Base-by-base conservation (phyloP, 164 flowering plant genomes). In the Cinnamomum chago region DNA sequence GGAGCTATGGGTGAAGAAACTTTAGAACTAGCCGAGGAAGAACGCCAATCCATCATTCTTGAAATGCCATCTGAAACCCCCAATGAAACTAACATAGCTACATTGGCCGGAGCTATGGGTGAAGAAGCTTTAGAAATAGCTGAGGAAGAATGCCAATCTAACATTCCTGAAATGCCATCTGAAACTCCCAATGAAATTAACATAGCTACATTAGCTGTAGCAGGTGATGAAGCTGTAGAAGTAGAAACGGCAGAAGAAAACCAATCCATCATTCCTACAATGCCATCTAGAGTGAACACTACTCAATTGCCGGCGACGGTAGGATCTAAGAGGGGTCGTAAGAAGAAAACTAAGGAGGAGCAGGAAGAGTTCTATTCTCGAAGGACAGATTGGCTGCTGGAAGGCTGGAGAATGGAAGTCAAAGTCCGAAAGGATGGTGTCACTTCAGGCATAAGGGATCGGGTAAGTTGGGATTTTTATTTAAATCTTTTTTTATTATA, bases 351-450 rank as follows among this genome's bases (percentile, higher is more conserved):
- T 0, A 30, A 4, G 35, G 35, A 30, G 27, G 66, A 24, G 23
- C 13, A 11, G 3, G 11, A 62, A 27, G 66, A 62, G 30, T 51
- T 68, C 24, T 52, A n/a, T 3, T 20, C 52, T 3, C 18, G 52
- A 50, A 30, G 35, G 58, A 77, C 81, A 52, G 76, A 70, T 52
- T 85, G 90, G 88, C 25, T 87, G 79, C 88, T 87, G 47, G 28
- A 71, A 3, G 84, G 80, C 22, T 87, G 90, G 90, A 2, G 20
- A 1, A 73, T 82, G 22, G 83, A 79, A 67, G 79, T 78, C 58
- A 75, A 76, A 28, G 84, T 82, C 58, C 76, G 90, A 22, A 30
- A 69, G 24, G 79, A 82, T 23, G 90, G 88, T n/a, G 84, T 81
- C 0, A 80, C 88, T 0, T 85, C 88, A 66, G 88, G 88, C 58